Evolutionary conservation across 331 rosid species (phyloP), one percentile per base, ranked within the genome.

Genomic region (Quercus phellos): DNA sequence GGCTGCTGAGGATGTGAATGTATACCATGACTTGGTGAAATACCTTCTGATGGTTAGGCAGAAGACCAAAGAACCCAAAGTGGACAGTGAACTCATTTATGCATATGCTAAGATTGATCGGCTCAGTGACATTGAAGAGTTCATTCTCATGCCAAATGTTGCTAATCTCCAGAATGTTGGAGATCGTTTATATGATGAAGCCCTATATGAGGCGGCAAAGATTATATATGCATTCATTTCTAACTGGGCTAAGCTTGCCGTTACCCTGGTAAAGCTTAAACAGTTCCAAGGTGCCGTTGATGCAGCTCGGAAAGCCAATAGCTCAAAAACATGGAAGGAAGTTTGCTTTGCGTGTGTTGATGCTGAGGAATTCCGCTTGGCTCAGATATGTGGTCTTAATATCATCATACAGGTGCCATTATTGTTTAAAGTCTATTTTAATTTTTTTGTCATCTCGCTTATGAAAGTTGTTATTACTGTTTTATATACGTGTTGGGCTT

Each of bases 51-150:
- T 90, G 96, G 93, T 90, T 77, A 88, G 93, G 81, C 93, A 90
- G 85, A 90, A 90, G 58, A 79, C 78, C 73, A 90, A 87, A 76
- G 96, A 90, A 82, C 93, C 96, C 76, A 90, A 87, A 85, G 96
- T 90, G 74, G 93, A 90, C 84, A 81, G 96, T 68, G 96, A 88
- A 80, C 96, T 90, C 72, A 89, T 90, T 27, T 89, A 89, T 87
- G 96, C 96, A 21, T 90, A 90, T 87, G 96, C 93, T 38, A 90
- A 90, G 85, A 90, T 82, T 84, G 93, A 90, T 59, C 89, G 87
- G 58, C 87, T 90, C 42, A 85, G 83, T 70, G 96, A 90, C 51
- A 89, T 90, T 80, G 96, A 90, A 82, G 96, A 90, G 83, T 87
- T 90, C 68, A 90, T 90, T 85, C 80, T 90, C 68, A 89, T 89